A percentile compares a stretch with the other conserved stretches of the same genome.
phyloP scores from a whole-genome alignment of 2,329 filamentous ascomycete species.

The Paraconiothyrium brasiliense region DNA sequence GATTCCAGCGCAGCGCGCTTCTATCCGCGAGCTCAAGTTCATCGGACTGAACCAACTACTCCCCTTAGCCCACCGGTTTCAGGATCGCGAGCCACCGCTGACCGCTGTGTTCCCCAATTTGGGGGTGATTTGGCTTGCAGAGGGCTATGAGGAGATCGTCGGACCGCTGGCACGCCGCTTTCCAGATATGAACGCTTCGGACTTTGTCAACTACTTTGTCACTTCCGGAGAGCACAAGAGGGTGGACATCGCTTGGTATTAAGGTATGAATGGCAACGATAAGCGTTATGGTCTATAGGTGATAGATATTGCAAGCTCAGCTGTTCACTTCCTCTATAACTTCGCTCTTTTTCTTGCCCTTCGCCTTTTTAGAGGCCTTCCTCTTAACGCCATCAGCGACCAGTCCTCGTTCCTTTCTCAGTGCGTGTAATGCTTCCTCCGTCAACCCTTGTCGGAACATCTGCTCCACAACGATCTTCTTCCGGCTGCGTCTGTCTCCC shows the following conservation, averaged over 20 bases:
- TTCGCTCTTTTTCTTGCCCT: constrained; percentile 17
- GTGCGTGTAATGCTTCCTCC: constrained; percentile 66
- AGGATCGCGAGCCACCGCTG: not conserved
- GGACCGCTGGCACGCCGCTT: too few species aligned
- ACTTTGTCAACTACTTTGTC: not conserved
- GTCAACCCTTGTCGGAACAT: constrained; percentile 81
- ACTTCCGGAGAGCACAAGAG: not conserved
- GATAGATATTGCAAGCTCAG: not conserved
- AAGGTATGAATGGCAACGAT: not conserved
- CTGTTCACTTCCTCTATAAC: not conserved
- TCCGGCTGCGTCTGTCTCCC: constrained; percentile 78
- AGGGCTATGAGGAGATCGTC: too few species aligned
- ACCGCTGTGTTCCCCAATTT: not conserved
- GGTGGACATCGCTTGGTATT: not conserved
- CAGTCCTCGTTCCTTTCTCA: constrained; percentile 56
- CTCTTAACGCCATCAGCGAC: constrained; percentile 41
- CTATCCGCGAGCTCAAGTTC: not conserved
- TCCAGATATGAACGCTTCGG: too few species aligned
- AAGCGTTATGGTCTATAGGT: not conserved
- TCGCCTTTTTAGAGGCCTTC: constrained; percentile 34
- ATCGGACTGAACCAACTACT: not conserved
- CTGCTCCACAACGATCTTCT: constrained; percentile 83
- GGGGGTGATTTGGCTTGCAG: not conserved
- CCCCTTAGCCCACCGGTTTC: not conserved
- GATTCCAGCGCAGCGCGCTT: not conserved